Percentiles rank a stretch among this genome's conserved stretches.
These are phyloP conservation scores for Calonectria pseudoreteaudii DNA, from an alignment of 2,329 filamentous ascomycete species.

Conservation along the genomic window DNA sequence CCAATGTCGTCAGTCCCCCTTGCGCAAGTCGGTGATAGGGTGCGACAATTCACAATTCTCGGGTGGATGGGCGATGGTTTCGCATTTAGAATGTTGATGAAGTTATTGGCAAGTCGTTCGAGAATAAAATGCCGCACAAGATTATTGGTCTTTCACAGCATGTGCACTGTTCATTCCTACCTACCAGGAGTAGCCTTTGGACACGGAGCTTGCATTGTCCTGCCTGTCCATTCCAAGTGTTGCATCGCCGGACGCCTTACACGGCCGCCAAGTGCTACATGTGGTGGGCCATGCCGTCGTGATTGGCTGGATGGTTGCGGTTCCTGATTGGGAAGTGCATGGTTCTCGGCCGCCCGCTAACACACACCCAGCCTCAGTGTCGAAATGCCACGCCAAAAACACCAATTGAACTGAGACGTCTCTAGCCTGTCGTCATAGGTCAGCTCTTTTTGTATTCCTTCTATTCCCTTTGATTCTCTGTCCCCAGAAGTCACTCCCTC, in stretches of 20 bases:
- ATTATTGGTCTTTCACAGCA: constrained; percentile 6
- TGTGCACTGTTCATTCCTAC: constrained; percentile 7
- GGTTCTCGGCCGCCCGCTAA: constrained; percentile 19
- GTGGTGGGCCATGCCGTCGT: constrained; percentile 34
- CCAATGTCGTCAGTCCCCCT: not conserved
- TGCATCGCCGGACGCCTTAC: constrained; percentile 29
- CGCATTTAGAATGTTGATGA: constrained; percentile 8
- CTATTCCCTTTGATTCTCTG: not conserved
- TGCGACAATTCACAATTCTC: constrained; percentile 1
- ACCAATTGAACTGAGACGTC: not conserved
- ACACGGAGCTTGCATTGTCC: constrained; percentile 3
- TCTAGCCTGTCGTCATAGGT: not conserved
- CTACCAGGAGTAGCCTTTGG: not conserved
- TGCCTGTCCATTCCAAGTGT: constrained; percentile 14
- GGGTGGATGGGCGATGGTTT: constrained; percentile 3
- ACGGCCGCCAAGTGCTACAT: constrained; percentile 36
- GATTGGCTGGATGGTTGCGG: constrained; percentile 32
- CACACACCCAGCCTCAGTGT: constrained; percentile 27
- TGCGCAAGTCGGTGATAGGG: not conserved
- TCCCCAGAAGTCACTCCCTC: not conserved
- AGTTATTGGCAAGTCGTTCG: constrained; percentile 6
- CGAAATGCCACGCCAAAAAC: constrained; percentile 8
- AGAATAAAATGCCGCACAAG: constrained; percentile 26
- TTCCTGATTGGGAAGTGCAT: constrained; percentile 24
- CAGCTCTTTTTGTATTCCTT: not conserved